A percentile compares a stretch with the other conserved stretches of the same genome.
phyloP scores from a whole-genome alignment of 345 rosid species.

The Hevea brasiliensis region DNA sequence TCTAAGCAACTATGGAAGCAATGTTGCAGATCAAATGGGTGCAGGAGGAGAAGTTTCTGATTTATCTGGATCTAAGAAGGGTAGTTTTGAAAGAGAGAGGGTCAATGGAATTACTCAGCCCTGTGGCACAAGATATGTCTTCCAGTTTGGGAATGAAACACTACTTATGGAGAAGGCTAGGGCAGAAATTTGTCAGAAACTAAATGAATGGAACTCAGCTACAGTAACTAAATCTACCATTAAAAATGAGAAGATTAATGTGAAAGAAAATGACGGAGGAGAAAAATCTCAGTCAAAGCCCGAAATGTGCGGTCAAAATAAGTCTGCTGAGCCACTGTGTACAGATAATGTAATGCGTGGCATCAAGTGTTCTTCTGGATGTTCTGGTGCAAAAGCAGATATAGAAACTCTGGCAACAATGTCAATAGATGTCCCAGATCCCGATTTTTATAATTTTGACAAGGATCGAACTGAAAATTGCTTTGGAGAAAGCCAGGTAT shows the following conservation, averaged over 20 bases:
- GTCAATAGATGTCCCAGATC: constrained; percentile 25
- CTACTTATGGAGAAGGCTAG: constrained; percentile 23
- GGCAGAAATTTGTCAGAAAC: constrained; percentile 5
- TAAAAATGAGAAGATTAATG: constrained; percentile 16
- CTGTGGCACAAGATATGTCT: constrained; percentile 12
- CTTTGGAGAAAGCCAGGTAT: constrained; percentile 24
- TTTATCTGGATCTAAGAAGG: constrained; percentile 17
- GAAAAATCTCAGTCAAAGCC: constrained; percentile 22
- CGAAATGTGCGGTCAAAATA: constrained; percentile 14
- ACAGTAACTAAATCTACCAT: constrained; percentile 24
- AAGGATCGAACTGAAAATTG: constrained; percentile 22
- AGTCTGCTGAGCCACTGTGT: constrained; percentile 2
- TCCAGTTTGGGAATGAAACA: constrained; percentile 6
- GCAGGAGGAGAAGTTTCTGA: constrained; percentile 20
- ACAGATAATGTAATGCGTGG: constrained; percentile 20
- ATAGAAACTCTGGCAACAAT: constrained; percentile 33
- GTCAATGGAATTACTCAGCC: constrained; percentile 33
- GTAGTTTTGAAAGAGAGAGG: constrained; percentile 19
- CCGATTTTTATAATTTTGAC: constrained; percentile 29
- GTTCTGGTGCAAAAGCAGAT: constrained; percentile 26
- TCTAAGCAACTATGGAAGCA: constrained; percentile 28
- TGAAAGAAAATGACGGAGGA: constrained; percentile 19
- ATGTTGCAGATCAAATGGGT: constrained; percentile 23
- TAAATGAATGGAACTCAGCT: constrained; percentile 18
- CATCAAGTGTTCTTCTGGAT: constrained; percentile 10